Evolutionary conservation across 441 rosid genomes (phyloP).

Genomic region (Euphorbia celastroides): DNA sequence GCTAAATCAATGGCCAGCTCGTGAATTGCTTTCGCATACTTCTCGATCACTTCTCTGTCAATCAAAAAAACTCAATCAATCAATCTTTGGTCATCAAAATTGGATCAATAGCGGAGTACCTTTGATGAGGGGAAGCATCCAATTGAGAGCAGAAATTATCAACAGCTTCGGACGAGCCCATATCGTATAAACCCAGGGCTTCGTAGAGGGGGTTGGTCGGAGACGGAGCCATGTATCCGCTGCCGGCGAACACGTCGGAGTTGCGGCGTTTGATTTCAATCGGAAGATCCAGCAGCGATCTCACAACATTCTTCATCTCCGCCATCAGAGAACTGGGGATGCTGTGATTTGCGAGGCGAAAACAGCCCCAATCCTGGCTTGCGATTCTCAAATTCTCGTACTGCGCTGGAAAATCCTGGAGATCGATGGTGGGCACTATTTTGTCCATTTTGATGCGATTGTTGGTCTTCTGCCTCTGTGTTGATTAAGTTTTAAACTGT

Average conservation of each 20-base stretch:
- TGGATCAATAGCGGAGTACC: conserved; percentile 23
- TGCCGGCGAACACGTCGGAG: conserved; percentile 43
- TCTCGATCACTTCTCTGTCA: conserved; percentile 43
- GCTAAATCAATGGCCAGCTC: conserved; percentile 44
- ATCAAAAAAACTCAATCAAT: not conserved
- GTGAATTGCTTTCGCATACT: conserved; percentile 50
- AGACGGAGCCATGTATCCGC: conserved; percentile 54
- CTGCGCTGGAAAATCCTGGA: conserved; percentile 25
- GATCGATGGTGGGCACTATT: not conserved
- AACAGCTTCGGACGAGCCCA: conserved; percentile 45
- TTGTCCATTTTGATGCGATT: not conserved
- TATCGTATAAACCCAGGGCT: conserved; percentile 60
- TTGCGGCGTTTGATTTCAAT: conserved; percentile 50
- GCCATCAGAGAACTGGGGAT: conserved; percentile 37
- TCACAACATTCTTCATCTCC: conserved; percentile 65
- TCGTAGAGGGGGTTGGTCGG: conserved; percentile 58
- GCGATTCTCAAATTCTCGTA: conserved; percentile 37
- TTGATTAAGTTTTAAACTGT: too few relatives aligned
- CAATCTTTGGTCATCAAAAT: not conserved
- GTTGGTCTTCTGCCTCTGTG: not conserved
- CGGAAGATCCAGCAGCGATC: conserved; percentile 57
- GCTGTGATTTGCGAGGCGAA: conserved; percentile 60
- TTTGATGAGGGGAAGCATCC: conserved; percentile 50
- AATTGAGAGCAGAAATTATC: conserved; percentile 49
- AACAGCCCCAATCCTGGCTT: conserved; percentile 67